Conservation (phyloP, 2,329 filamentous ascomycete genomes). For the Colletotrichum sp. region DNA sequence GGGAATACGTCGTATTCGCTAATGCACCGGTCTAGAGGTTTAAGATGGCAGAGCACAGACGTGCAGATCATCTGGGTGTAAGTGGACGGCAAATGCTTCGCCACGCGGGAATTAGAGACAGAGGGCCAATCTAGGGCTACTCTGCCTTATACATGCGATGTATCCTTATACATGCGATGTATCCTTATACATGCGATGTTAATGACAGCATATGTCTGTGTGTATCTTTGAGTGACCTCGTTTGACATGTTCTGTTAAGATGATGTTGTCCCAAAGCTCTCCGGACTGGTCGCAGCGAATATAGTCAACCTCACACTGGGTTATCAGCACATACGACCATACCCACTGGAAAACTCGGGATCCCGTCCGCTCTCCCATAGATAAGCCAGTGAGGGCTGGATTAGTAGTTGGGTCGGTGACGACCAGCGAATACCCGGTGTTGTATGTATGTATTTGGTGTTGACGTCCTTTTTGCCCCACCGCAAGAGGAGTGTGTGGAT, state of each 20-base stretch:
- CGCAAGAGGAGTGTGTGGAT: not conserved
- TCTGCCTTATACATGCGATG: not conserved
- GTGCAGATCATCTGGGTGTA: not conserved
- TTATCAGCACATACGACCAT: not conserved
- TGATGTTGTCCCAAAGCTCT: not conserved
- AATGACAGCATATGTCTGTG: not conserved
- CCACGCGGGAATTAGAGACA: not conserved
- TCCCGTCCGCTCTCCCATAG: conserved; percentile 8
- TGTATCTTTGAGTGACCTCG: not conserved
- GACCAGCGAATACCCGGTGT: conserved; percentile 4
- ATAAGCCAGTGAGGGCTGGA: conserved; percentile 4
- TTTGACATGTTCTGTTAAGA: not conserved
- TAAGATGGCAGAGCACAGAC: not conserved
- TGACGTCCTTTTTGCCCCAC: not conserved
- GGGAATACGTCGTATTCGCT: not conserved
- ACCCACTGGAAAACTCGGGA: conserved; percentile 2
- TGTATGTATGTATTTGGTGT: not conserved
- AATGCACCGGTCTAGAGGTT: not conserved
- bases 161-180: not conserved
- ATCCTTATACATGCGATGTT: not conserved
- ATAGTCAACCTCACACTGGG: not conserved
- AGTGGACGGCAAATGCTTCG: not conserved
- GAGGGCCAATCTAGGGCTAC: not conserved
- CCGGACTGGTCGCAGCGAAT: not conserved
- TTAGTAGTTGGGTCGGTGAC: conserved; percentile 1